Percentiles rank a stretch among this genome's conserved stretches.
Conservation (phyloP, 2,329 filamentous ascomycete species). For the Amphichorda felina region DNA sequence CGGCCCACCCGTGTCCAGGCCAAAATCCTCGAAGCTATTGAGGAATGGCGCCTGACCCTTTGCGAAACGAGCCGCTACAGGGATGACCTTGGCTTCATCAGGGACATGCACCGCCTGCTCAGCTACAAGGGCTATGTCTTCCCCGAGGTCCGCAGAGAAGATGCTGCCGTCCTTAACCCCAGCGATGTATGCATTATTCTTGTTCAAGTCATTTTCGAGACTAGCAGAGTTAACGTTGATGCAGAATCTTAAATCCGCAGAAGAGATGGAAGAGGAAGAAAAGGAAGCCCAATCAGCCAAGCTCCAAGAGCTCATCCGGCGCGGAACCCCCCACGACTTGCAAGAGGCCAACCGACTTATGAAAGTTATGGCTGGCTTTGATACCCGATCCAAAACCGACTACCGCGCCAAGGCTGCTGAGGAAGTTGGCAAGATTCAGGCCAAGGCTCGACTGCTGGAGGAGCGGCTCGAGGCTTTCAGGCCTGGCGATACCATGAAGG, state of each 20-base stretch:
- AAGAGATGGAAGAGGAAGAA: slow-evolving; percentile 98
- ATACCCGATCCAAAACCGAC: slow-evolving; percentile 91
- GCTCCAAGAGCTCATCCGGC: slow-evolving; percentile 87
- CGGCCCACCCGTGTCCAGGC: slow-evolving; percentile 78
- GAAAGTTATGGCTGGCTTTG: slow-evolving; percentile 98
- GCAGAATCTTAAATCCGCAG: slow-evolving; percentile 89
- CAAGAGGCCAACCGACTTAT: slow-evolving; percentile 96
- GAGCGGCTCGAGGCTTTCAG: slow-evolving; percentile 82
- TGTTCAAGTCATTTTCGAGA: too few species aligned
- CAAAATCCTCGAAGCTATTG: slow-evolving; percentile 89
- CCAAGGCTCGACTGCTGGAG: slow-evolving; percentile 85
- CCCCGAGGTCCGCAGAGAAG: slow-evolving; percentile 81
- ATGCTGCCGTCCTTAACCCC: slow-evolving; percentile 91
- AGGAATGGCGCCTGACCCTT: slow-evolving; percentile 97
- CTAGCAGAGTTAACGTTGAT: too few species aligned
- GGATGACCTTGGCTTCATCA: slow-evolving; percentile 89
- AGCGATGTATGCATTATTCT: slow-evolving; percentile 62
- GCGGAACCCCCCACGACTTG: slow-evolving; percentile 82
- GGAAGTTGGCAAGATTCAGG: slow-evolving; percentile 87
- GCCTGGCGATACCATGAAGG: slow-evolving; percentile 64
- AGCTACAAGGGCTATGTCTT: slow-evolving; percentile 97
- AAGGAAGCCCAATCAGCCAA: slow-evolving; percentile 93
- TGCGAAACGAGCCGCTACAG: slow-evolving; percentile 97
- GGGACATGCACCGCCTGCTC: slow-evolving; percentile 92
- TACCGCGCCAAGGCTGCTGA: slow-evolving; percentile 96